A percentile compares a stretch with the other conserved stretches of the same genome.
Evolutionary conservation across 352 stramenopile genomes (phyloP).

Genomic region (Hyphochytrium catenoides): DNA sequence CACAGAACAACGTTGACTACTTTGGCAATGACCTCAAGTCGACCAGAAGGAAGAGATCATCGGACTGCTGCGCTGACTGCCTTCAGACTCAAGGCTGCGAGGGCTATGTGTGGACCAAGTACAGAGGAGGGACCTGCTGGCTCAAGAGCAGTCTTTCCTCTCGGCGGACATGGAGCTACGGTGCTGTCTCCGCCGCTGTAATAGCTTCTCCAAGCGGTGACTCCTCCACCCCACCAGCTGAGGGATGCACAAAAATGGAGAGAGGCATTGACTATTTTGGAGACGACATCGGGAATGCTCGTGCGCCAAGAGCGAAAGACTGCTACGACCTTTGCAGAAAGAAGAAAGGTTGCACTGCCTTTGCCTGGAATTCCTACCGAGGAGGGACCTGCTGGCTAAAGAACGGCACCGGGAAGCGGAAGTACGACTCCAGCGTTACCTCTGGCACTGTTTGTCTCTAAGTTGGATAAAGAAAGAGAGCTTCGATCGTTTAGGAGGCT

Average conservation of each 20-base stretch:
- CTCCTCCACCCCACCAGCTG: too few species aligned
- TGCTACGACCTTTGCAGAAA: neutral
- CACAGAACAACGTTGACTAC: too few species aligned
- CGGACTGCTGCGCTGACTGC: constrained; percentile 2
- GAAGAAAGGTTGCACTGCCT: neutral
- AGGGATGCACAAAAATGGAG: too few species aligned
- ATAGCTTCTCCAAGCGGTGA: too few species aligned
- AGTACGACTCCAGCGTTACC: too few species aligned
- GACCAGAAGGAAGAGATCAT: neutral
- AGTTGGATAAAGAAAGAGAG: too few species aligned
- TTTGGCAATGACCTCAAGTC: constrained; percentile 2
- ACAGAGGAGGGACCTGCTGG: neutral
- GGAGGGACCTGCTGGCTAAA: constrained; percentile 5
- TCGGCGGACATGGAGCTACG: too few species aligned
- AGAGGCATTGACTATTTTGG: constrained; percentile 4
- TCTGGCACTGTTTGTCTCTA: too few species aligned
- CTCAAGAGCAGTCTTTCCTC: neutral
- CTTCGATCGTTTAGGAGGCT: too few species aligned
- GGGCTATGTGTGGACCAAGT: neutral
- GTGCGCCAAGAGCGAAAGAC: neutral
- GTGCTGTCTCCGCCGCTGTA: too few species aligned
- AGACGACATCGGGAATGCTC: neutral
- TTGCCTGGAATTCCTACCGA: neutral
- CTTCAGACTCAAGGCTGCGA: neutral
- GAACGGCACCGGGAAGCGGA: too few species aligned